These are phyloP conservation scores for Sclerospora graminicola DNA, from an alignment of 352 stramenopile genomes.

Conservation along the genomic window DNA sequence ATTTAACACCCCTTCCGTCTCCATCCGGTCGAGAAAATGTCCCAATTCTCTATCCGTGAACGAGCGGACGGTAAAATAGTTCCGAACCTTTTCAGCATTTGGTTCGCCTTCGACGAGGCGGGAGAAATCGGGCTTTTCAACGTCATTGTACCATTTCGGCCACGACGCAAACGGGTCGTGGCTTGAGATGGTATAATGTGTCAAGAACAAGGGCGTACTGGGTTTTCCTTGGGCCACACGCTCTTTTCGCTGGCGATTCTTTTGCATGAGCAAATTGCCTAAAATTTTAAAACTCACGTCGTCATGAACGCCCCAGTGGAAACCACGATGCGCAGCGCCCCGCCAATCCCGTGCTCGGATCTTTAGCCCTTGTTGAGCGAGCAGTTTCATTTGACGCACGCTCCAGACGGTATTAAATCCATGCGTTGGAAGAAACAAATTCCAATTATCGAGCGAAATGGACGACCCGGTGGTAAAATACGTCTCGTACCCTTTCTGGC, in stretches of 20 bases:
- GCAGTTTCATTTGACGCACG: constrained; percentile 20
- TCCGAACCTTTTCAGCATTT: not conserved
- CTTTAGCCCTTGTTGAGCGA: constrained; percentile 15
- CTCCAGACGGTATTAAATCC: constrained; percentile 37
- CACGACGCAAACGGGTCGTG: constrained; percentile 23
- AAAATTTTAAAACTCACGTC: constrained; percentile 32
- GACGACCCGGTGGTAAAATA: constrained; percentile 33
- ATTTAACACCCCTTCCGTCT: constrained; percentile 4
- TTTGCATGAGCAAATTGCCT: constrained; percentile 27
- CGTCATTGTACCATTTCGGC: constrained; percentile 21
- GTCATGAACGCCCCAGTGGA: constrained; percentile 33
- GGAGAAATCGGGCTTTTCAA: constrained; percentile 24
- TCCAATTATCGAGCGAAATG: constrained; percentile 36
- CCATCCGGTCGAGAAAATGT: constrained; percentile 5
- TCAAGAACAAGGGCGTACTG: constrained; percentile 33
- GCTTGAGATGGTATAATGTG: constrained; percentile 41
- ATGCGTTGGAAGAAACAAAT: constrained; percentile 36
- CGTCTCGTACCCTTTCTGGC: constrained; percentile 38
- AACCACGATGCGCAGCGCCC: not conserved
- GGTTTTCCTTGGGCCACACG: constrained; percentile 7
- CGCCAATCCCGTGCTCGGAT: constrained; percentile 22
- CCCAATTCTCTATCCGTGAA: constrained; percentile 5
- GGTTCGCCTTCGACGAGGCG: constrained; percentile 8
- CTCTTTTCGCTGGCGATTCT: constrained; percentile 15
- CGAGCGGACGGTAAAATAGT: constrained; percentile 3